Evolutionary conservation across 768 basidiomycete species (phyloP).

Genomic region (Thelephora aurantiotincta): DNA sequence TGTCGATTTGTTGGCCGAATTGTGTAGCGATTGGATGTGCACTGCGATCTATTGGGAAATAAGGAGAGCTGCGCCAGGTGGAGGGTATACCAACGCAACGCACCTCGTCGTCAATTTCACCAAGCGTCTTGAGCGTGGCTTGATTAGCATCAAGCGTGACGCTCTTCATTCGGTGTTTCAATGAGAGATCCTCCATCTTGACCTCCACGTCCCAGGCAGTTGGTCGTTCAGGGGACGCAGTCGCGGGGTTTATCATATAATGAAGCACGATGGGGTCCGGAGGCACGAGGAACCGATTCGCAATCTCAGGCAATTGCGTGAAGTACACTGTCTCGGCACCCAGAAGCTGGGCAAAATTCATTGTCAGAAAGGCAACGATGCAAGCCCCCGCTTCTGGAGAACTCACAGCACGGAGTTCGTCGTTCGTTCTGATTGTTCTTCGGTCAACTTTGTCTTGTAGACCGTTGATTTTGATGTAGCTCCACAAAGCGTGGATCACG

Average conservation of each 20-base stretch:
- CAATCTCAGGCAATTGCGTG: slow-evolving; percentile 70
- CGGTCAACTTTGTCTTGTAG: slow-evolving; percentile 77
- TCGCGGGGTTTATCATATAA: slow-evolving; percentile 54
- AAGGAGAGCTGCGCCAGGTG: neutral
- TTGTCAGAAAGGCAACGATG: neutral
- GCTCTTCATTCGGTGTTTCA: slow-evolving; percentile 59
- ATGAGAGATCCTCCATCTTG: slow-evolving; percentile 65
- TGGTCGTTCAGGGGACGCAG: slow-evolving; percentile 44
- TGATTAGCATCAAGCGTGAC: slow-evolving; percentile 57
- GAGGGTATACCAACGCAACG: neutral
- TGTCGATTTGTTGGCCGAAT: slow-evolving; percentile 73
- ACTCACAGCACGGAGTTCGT: slow-evolving; percentile 45
- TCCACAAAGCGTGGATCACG: slow-evolving; percentile 78
- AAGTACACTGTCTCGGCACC: slow-evolving; percentile 58
- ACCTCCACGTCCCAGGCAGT: slow-evolving; percentile 78
- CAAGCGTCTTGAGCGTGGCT: slow-evolving; percentile 51
- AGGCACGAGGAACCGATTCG: slow-evolving; percentile 64
- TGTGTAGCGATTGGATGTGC: slow-evolving; percentile 73
- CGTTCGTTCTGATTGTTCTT: slow-evolving; percentile 55
- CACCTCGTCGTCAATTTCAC: slow-evolving; percentile 82
- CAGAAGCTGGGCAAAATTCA: slow-evolving; percentile 38
- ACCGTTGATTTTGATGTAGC: slow-evolving; percentile 75
- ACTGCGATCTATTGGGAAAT: slow-evolving; percentile 51
- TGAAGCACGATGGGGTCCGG: slow-evolving; percentile 74
- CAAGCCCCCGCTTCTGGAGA: slow-evolving; percentile 6